A percentile compares a stretch with the other conserved stretches of the same genome.
phyloP scores from a whole-genome alignment of 2,329 filamentous ascomycete species.

The Pseudocercospora macadamiae region DNA sequence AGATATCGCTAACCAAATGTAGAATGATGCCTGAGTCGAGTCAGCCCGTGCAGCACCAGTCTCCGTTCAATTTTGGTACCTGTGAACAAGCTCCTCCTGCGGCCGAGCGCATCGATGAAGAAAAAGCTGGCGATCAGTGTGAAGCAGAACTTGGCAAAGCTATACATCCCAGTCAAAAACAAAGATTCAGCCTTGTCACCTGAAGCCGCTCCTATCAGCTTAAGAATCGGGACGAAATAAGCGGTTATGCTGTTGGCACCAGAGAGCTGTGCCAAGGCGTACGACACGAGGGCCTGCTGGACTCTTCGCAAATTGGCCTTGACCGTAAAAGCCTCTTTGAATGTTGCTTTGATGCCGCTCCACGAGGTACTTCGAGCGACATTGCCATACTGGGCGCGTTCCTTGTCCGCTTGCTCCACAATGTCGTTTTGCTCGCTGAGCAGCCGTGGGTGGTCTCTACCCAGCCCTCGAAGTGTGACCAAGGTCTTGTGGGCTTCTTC shows the following conservation, averaged over 20 bases:
- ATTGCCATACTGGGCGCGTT: conserved; percentile 15
- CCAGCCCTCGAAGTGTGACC: conserved; percentile 34
- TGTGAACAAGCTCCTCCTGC: conserved; percentile 35
- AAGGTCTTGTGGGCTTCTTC: conserved; percentile 38
- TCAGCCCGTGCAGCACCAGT: too few relatives aligned
- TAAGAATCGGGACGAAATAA: conserved; percentile 50
- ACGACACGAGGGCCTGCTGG: conserved; percentile 23
- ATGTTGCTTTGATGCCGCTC: conserved; percentile 4
- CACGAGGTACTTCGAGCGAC: neutral
- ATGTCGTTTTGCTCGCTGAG: conserved; percentile 10
- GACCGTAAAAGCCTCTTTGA: conserved; percentile 26
- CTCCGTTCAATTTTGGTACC: too few relatives aligned
- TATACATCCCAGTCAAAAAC: conserved; percentile 49
- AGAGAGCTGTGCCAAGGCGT: conserved; percentile 44
- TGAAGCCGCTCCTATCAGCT: conserved; percentile 41
- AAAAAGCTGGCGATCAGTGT: conserved; percentile 48
- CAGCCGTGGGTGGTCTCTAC: neutral
- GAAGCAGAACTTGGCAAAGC: conserved; percentile 49
- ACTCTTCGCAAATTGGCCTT: conserved; percentile 24
- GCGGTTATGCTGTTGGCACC: conserved; percentile 50
- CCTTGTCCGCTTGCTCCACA: neutral
- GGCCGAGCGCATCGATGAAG: conserved; percentile 50
- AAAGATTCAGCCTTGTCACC: conserved; percentile 38
- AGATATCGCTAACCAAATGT: conserved; percentile 48
- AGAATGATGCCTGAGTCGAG: conserved; percentile 31